A percentile compares a stretch with the other conserved stretches of the same genome.
Conservation (phyloP, 805 yeast genomes). For the Saccharomyces kudriavzevii region DNA sequence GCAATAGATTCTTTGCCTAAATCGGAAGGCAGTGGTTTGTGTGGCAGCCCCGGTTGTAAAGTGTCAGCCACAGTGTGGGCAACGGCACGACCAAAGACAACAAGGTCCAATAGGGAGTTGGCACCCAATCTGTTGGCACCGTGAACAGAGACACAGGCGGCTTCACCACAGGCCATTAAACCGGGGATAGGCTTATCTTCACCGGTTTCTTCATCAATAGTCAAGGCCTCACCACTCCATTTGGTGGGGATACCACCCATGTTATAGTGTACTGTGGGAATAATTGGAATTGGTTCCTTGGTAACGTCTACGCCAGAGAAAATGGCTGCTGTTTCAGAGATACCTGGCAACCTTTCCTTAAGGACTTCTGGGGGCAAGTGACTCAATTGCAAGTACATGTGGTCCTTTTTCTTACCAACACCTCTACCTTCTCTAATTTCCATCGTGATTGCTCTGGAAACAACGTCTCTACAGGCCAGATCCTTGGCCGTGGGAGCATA, state of each 20-base stretch:
- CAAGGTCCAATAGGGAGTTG: slow-evolving; percentile 90
- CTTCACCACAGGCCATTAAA: slow-evolving; percentile 95
- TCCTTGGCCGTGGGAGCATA: slow-evolving; percentile 98
- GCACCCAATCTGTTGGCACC: slow-evolving; percentile 99
- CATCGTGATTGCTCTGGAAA: slow-evolving; percentile 95
- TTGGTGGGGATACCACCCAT: slow-evolving; percentile 99
- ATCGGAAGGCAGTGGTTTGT: slow-evolving; percentile 72
- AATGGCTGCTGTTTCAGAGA: slow-evolving; percentile 95
- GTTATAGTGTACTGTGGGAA: slow-evolving; percentile 97
- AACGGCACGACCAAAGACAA: slow-evolving; percentile 97
- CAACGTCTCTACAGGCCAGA: slow-evolving; percentile 96
- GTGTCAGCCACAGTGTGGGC: slow-evolving; percentile 83
- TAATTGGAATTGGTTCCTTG: slow-evolving; percentile 96
- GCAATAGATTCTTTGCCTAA: slow-evolving; percentile 85
- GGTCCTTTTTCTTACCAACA: slow-evolving; percentile 94
- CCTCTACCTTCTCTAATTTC: slow-evolving; percentile 99
- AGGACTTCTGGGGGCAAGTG: slow-evolving; percentile 89
- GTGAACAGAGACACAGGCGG: slow-evolving; percentile 97
- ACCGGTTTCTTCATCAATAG: slow-evolving; percentile 70
- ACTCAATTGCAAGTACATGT: slow-evolving; percentile 86
- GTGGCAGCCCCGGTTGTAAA: slow-evolving; percentile 83
- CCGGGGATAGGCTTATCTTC: slow-evolving; percentile 90
- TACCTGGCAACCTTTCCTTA: slow-evolving; percentile 96
- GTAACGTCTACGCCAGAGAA: slow-evolving; percentile 99
- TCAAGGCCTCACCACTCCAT: slow-evolving; percentile 91